Evolutionary conservation across 2,329 filamentous ascomycete species (phyloP).

Genomic region (Aspergillus sp.): DNA sequence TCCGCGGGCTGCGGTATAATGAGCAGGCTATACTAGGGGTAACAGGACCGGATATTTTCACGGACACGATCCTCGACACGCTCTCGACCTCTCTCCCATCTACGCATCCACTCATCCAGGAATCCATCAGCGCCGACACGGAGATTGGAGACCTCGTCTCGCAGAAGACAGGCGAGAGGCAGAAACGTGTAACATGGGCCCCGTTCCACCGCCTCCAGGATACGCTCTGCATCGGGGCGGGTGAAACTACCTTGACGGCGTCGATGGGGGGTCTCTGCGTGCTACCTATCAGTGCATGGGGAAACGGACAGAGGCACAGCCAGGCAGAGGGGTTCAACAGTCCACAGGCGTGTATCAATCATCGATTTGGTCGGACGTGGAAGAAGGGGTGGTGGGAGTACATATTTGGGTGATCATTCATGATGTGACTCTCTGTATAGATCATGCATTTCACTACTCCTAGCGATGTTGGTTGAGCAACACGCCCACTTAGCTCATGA

Average conservation of each 20-base stretch:
- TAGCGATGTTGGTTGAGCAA: too few relatives aligned
- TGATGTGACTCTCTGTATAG: not conserved
- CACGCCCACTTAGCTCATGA: too few relatives aligned
- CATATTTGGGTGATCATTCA: slow-evolving; percentile 21
- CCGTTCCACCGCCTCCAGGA: slow-evolving; percentile 29
- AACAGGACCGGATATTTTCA: slow-evolving; percentile 35
- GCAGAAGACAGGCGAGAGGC: slow-evolving; percentile 1
- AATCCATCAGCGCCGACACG: slow-evolving; percentile 23
- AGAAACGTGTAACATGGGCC: slow-evolving; percentile 33
- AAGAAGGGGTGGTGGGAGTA: slow-evolving; percentile 32
- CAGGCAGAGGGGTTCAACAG: slow-evolving; percentile 26
- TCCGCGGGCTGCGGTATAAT: slow-evolving; percentile 17
- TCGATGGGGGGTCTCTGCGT: slow-evolving; percentile 80
- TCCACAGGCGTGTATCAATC: slow-evolving; percentile 32
- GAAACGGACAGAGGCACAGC: slow-evolving; percentile 36
- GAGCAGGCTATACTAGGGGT: slow-evolving; percentile 30
- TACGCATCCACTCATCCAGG: slow-evolving; percentile 23
- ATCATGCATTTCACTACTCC: too few relatives aligned
- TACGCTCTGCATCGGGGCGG: slow-evolving; percentile 25
- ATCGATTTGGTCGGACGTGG: slow-evolving; percentile 31
- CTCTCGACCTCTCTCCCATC: slow-evolving; percentile 27
- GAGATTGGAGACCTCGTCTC: slow-evolving; percentile 21
- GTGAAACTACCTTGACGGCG: slow-evolving; percentile 12
- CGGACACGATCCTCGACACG: slow-evolving; percentile 32
- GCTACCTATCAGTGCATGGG: slow-evolving; percentile 68